These are phyloP conservation scores for Helianthus tuberosus DNA, from an alignment of 129 eudicot species.

Conservation along the genomic window DNA sequence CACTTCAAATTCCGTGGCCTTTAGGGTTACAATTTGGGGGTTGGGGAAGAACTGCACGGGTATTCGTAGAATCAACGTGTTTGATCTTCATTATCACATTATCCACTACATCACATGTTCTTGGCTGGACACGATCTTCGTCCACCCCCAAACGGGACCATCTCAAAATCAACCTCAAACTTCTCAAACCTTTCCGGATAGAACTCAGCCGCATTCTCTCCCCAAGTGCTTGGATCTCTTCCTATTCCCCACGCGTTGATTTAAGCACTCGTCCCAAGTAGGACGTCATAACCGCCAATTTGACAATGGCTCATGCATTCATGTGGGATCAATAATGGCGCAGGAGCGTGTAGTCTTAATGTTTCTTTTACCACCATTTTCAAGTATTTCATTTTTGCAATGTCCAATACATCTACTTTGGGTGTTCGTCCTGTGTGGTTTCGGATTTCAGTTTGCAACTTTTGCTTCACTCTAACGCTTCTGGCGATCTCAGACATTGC, in stretches of 20 bases:
- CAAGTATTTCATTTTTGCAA: slow-evolving; percentile 52
- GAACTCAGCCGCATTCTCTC: slow-evolving; percentile 60
- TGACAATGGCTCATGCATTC: slow-evolving; percentile 19
- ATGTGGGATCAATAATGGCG: slow-evolving; percentile 38
- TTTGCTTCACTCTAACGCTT: slow-evolving; percentile 43
- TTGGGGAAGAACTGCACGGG: too few species aligned
- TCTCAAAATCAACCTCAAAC: slow-evolving; percentile 42
- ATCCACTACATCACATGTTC: too few species aligned
- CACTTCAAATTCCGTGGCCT: too few species aligned
- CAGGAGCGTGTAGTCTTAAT: slow-evolving; percentile 51
- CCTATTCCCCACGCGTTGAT: slow-evolving; percentile 58
- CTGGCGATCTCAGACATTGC: slow-evolving; percentile 66
- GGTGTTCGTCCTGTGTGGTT: slow-evolving; percentile 8
- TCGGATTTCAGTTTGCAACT: slow-evolving; percentile 51
- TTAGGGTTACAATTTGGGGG: too few species aligned
- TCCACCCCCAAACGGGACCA: slow-evolving; percentile 60
- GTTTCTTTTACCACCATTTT: slow-evolving; percentile 69
- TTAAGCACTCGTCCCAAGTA: slow-evolving; percentile 40
- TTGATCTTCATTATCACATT: too few species aligned
- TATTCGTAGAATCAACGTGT: too few species aligned
- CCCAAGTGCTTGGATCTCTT: slow-evolving; percentile 37
- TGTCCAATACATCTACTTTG: slow-evolving; percentile 33
- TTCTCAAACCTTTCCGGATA: slow-evolving; percentile 64
- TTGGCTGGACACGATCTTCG: slow-evolving; percentile 65
- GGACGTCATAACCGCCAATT: slow-evolving; percentile 47